phyloP scores from a whole-genome alignment of 192 early-diverging fungal genomes.

The Coemansia sp. region DNA sequence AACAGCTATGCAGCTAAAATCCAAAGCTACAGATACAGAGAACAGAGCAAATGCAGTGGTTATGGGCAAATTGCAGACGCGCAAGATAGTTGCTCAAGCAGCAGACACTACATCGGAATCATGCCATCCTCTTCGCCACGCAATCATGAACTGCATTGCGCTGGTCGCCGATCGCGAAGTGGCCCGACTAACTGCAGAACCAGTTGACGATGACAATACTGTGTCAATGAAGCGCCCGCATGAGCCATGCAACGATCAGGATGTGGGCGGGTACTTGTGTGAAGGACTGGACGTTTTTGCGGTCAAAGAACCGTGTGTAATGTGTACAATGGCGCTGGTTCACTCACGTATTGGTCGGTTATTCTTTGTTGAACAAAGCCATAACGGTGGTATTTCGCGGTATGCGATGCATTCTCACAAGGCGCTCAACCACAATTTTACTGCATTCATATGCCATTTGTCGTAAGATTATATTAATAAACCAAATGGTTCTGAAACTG shows the following conservation, averaged over 20 bases:
- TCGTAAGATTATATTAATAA: neutral
- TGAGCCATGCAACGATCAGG: neutral
- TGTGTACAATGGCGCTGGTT: constrained; percentile 94
- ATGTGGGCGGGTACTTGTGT: constrained; percentile 67
- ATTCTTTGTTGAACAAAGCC: constrained; percentile 58
- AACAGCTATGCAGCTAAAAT: neutral
- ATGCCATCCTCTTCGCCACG: constrained; percentile 72
- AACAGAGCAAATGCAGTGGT: neutral
- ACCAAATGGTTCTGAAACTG: neutral
- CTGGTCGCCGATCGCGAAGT: constrained; percentile 61
- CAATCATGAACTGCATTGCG: constrained; percentile 77
- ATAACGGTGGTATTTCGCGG: constrained; percentile 24
- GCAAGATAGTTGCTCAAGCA: constrained; percentile 52
- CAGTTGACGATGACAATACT: neutral
- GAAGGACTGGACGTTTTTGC: constrained; percentile 81
- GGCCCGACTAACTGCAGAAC: constrained; percentile 10
- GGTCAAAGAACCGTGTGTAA: constrained; percentile 82
- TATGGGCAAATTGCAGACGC: constrained; percentile 55
- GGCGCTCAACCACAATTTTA: constrained; percentile 49
- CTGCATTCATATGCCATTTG: constrained; percentile 24
- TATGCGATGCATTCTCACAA: constrained; percentile 39
- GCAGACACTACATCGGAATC: constrained; percentile 51
- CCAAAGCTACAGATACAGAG: neutral
- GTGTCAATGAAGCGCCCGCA: constrained; percentile 22
- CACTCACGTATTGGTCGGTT: constrained; percentile 87